Percentiles rank a stretch among this genome's conserved stretches.
phyloP scores from a whole-genome alignment of 2,329 filamentous ascomycete species.

The Pseudofabraea citricarpa region DNA sequence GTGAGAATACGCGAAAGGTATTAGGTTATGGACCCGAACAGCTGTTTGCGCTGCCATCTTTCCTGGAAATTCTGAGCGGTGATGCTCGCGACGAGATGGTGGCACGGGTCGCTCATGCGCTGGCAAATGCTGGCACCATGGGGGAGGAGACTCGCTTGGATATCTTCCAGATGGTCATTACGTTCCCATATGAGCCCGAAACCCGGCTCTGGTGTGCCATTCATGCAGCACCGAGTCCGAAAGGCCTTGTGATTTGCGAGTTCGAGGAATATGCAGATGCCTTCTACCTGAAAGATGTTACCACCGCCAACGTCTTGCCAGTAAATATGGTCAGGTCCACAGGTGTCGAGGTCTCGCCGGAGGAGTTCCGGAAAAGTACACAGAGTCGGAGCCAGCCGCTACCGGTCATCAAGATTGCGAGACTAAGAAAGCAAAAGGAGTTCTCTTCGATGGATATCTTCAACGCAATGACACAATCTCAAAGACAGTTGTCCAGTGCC shows the following conservation, averaged over 20 bases:
- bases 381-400: slow-evolving; percentile 15
- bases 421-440: slow-evolving; percentile 7
- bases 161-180: slow-evolving; percentile 12
- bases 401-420: slow-evolving; percentile 12
- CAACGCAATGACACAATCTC: slow-evolving; percentile 17
- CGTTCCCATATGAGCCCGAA: slow-evolving; percentile 4
- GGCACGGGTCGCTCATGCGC: slow-evolving; percentile 12
- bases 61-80: slow-evolving; percentile 15
- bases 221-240: slow-evolving; percentile 10
- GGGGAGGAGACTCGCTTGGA: slow-evolving; percentile 14
- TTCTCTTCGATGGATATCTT: slow-evolving; percentile 19
- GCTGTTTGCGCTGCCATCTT: slow-evolving; percentile 15
- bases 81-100: slow-evolving; percentile 14
- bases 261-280: slow-evolving; percentile 17
- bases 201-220: slow-evolving; percentile 20
- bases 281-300: slow-evolving; percentile 12
- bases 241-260: slow-evolving; percentile 18
- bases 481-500: slow-evolving; percentile 12
- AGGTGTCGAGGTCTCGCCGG: slow-evolving; percentile 9
- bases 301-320: slow-evolving; percentile 9
- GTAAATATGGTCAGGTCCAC: slow-evolving; percentile 4
- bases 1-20: slow-evolving; percentile 17
- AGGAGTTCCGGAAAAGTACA: slow-evolving; percentile 16
- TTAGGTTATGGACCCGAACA: slow-evolving; percentile 17
- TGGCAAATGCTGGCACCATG: slow-evolving; percentile 3